Base-by-base conservation (phyloP, 2,329 filamentous ascomycete species). In the Talaromyces islandicus region DNA sequence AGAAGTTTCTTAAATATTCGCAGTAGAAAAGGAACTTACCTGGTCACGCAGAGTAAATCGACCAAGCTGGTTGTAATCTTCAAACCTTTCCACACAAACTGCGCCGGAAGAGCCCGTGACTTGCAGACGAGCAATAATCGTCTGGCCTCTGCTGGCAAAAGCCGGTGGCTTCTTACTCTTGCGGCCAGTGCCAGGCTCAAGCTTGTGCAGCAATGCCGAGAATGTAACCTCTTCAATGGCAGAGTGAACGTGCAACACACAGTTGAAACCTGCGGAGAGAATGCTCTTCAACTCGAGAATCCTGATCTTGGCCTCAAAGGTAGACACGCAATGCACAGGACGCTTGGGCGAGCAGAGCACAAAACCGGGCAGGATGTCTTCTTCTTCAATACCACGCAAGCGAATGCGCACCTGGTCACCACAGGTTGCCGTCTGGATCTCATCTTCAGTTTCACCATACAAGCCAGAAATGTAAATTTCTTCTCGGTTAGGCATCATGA, bases 221-320 rank as follows among this genome's bases (percentile, higher is more conserved):
- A 99, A 96, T 0, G 93, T 97, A 60, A 99, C 91, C 77, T 99
- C 94, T 80, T 99, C 94, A 63, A 97, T 96, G 24, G 94, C 94
- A 4, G 93, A 92, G 78, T 99, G 94, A 24, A 99, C 91, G 79
- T 99, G 94, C 67, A 99, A 81, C 46, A 99, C 95, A 71, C 94
- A 99, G 80, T 97, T 97, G 81, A 96, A 99, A 57, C 94, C 94
- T 21, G 93, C 91, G 9, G 89, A 90, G 43, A 99, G 83, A 71
- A 99, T 99, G 69, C 82, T 92, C 85, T 96, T 97, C 65, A 99
- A 82, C 66, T 99, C 94, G 56, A 99, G 81, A 65, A 99, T 92
- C 62, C 91, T 88, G 71, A 99, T 96, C 79, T 99, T 95, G 2
- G 94, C 95, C 78, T 99, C 95, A 68, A 99, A 99, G 55, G 88